Base-by-base conservation (phyloP, 2,329 filamentous ascomycete genomes). In the Diaporthe ilicicola region DNA sequence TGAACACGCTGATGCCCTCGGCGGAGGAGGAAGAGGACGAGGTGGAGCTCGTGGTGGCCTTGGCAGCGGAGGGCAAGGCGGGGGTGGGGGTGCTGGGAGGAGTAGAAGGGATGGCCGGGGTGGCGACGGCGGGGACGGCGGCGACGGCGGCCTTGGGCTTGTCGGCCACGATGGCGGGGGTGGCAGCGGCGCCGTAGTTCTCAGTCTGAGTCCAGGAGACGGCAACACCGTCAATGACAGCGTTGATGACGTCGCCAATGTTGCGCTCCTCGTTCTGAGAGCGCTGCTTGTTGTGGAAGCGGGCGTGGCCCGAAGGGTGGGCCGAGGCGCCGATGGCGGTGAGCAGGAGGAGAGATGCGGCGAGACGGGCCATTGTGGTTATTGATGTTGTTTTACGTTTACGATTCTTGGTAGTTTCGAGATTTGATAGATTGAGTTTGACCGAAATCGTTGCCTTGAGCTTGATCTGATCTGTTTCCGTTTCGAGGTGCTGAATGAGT, bases 1-100 rank as follows among this genome's bases (percentile, higher is more conserved):
- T 74, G 73, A 74, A 78, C 32, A 69, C 56, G 55, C 54, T 70
- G 39, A 73, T 50, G 61, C 66, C 75, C 48, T 24, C 80, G 68
- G 91, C 85, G 87, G 93, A 91, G 86, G 92, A 94, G 78, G 91
- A 91, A 82, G 34, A 81, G 88, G 93, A n/a, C n/a, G n/a, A 91
- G 78, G 91, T 91, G 82, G 94, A 93, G 87, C 94, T 94, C 81
- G 91, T 90, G 87, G 94, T 94, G 78, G 81, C 81, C 75, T 81
- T 66, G 34, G 74, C 29, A 17, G 69, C 59, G 24, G 56, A 13
- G 15, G 59, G 37, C 19, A 44, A 46, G 53, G 27, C 59, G n/a
- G 56, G 70, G 27, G 72, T 73, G 69, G 67, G 29, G 68, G 59
- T 37, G 54, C 67, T 50, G 24, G 75, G 69, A n/a, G 67, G 53